These are phyloP conservation scores for Salix purpurea DNA, from an alignment of 345 rosid species.

Conservation along the genomic window DNA sequence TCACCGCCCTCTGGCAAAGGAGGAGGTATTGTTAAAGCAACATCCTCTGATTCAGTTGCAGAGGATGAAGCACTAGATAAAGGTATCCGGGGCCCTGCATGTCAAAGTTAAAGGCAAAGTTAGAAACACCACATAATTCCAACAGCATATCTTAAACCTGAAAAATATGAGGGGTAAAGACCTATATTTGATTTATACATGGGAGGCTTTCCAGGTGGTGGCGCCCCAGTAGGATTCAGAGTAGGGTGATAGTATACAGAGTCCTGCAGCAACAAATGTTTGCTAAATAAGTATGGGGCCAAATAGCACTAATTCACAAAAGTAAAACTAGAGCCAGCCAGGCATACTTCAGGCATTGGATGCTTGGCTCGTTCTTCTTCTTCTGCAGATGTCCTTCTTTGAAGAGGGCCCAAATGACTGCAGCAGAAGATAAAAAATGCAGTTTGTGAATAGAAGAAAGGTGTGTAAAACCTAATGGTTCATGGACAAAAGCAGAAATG, in stretches of 20 bases:
- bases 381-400: constrained; percentile 69
- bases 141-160: not conserved
- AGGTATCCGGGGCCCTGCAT: constrained; percentile 78
- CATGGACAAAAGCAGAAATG: constrained; percentile 1
- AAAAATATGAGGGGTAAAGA: constrained; percentile 12
- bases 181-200: constrained; percentile 92
- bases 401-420: constrained; percentile 90
- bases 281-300: constrained; percentile 4
- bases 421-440: constrained; percentile 29
- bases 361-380: constrained; percentile 80
- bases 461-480: constrained; percentile 11
- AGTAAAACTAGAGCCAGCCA: constrained; percentile 12
- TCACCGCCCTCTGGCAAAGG: constrained; percentile 56
- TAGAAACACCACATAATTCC: constrained; percentile 1
- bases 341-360: constrained; percentile 78
- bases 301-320: not conserved
- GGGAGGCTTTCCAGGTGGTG: constrained; percentile 99
- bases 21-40: constrained; percentile 47
- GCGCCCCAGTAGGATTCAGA: constrained; percentile 94
- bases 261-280: constrained; percentile 49
- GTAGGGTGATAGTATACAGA: constrained; percentile 97
- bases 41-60: constrained; percentile 56
- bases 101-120: constrained; percentile 9
- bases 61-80: constrained; percentile 62
- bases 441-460: constrained; percentile 19